Percentiles rank a stretch among this genome's conserved stretches.
Conservation (phyloP, 2,329 filamentous ascomycete genomes). For the Sporothrix pallida region DNA sequence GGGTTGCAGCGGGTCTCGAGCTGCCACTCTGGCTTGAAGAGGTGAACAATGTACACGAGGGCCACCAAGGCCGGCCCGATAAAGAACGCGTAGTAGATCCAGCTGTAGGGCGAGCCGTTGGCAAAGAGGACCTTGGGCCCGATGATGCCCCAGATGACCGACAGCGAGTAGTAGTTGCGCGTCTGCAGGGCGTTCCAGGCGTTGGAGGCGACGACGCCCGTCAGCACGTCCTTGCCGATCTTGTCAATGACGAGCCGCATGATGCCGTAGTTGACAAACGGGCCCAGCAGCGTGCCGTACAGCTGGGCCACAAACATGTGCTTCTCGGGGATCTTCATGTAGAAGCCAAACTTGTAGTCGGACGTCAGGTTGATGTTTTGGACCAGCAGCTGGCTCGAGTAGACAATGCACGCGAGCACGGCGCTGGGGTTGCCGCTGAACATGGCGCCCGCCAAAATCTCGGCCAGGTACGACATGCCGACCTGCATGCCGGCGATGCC, state of each 20-base stretch:
- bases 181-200: slow-evolving; percentile 44
- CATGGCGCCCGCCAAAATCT: slow-evolving; percentile 58
- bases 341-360: slow-evolving; percentile 49
- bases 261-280: slow-evolving; percentile 44
- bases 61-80: slow-evolving; percentile 42
- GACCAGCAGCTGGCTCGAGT: slow-evolving; percentile 45
- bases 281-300: slow-evolving; percentile 45
- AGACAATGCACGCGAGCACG: slow-evolving; percentile 44
- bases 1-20: slow-evolving; percentile 43
- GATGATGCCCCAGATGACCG: slow-evolving; percentile 47
- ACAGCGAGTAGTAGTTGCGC: slow-evolving; percentile 44
- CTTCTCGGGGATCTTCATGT: slow-evolving; percentile 48
- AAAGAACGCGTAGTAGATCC: slow-evolving; percentile 44
- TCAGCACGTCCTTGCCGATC: slow-evolving; percentile 40
- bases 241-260: slow-evolving; percentile 43
- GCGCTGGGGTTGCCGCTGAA: slow-evolving; percentile 47
- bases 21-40: slow-evolving; percentile 42
- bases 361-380: slow-evolving; percentile 45
- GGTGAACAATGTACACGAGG: slow-evolving; percentile 41
- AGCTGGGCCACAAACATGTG: slow-evolving; percentile 48
- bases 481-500: slow-evolving; percentile 45
- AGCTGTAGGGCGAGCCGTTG: slow-evolving; percentile 40
- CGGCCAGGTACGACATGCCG: slow-evolving; percentile 51
- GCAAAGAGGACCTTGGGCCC: slow-evolving; percentile 45
- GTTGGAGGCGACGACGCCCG: slow-evolving; percentile 38